phyloP scores from a whole-genome alignment of 371 early-diverging fungal species.

The Syncephalis plumigaleata region DNA sequence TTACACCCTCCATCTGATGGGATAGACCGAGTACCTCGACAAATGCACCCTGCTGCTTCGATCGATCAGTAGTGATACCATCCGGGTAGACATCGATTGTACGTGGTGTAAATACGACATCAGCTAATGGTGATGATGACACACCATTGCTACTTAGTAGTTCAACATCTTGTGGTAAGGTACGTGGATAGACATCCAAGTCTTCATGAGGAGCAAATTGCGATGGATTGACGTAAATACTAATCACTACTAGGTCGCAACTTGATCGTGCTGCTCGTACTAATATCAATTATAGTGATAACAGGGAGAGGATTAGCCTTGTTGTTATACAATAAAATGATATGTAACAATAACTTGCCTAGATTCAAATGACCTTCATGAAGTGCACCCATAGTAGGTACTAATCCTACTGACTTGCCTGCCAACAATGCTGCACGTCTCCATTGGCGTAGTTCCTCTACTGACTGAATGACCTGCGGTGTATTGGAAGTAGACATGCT shows the following conservation, averaged over 20 bases:
- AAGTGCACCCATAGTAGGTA: conserved; percentile 85
- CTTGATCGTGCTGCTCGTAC: conserved; percentile 35
- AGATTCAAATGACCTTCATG: conserved; percentile 77
- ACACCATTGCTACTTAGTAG: conserved; percentile 18
- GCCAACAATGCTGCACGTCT: background rate
- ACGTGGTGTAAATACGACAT: conserved; percentile 61
- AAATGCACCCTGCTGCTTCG: conserved; percentile 72
- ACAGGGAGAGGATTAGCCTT: too few relatives aligned
- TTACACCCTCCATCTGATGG: conserved; percentile 80
- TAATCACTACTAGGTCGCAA: conserved; percentile 55
- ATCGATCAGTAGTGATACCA: conserved; percentile 63
- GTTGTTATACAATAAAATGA: background rate
- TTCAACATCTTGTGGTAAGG: conserved; percentile 51
- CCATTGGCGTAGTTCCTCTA: background rate
- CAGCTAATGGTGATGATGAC: conserved; percentile 14
- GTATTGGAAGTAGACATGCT: too few relatives aligned
- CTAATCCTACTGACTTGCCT: conserved; percentile 41
- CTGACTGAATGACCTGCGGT: too few relatives aligned
- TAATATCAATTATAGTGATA: conserved; percentile 5
- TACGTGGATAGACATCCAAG: conserved; percentile 78
- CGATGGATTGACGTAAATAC: conserved; percentile 93
- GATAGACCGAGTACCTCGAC: conserved; percentile 78
- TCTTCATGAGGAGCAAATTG: conserved; percentile 96
- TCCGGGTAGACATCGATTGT: conserved; percentile 86
- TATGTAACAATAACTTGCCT: conserved; percentile 17